Evolutionary conservation across 2,329 filamentous ascomycete species (phyloP), one percentile per base, ranked within the genome.

Genomic region (Epichloe gansuensis): DNA sequence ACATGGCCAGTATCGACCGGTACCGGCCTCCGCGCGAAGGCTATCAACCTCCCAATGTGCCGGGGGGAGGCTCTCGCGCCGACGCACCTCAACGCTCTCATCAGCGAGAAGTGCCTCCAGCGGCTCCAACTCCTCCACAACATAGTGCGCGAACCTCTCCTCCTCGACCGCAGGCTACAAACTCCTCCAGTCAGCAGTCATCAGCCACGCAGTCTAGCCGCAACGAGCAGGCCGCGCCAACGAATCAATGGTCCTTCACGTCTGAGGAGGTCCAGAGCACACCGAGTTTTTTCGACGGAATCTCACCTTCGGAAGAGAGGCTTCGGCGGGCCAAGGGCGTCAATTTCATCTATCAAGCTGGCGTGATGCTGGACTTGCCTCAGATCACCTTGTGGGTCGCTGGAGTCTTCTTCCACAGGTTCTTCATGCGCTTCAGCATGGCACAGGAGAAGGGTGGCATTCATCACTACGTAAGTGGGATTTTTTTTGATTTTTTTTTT

Each of bases 291-390:
- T 69, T 89, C 13, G 87, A 95, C 59, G 91, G 91, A 23, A 80
- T 97, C 64, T 67, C 81, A 8, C 76, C 82, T 3, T 79, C 82
- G 34, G 84, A 93, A 63, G 93, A 97, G 71, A 78, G 88, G 56
- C 77, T 85, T 57, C 77, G 87, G 53, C 81, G 93, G 52, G 85
- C 87, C 55, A 97, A 97, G 67, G 91, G 93, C 46, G 85, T 96
- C 64, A 95, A 95, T 67, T 98, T 98, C 70, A 95, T 98, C 61
- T 84, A 89, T 56, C 90, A 96, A 67, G 89, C 91, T 44, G 93
- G 91, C 57, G 88, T 95, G 58, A 82, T 95, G 73, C 78, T 97
- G 50, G 91, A 95, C 65, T 74, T 97, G 48, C 91, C 91, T 12
- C 90, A 96, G 67, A 81, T 93, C 52, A 97, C 93, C 0, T 75